Percentiles rank a stretch among this genome's conserved stretches.
Evolutionary conservation across 1,284 basidiomycete genomes (phyloP).

Genomic region (Ceraceosorus guamensis): DNA sequence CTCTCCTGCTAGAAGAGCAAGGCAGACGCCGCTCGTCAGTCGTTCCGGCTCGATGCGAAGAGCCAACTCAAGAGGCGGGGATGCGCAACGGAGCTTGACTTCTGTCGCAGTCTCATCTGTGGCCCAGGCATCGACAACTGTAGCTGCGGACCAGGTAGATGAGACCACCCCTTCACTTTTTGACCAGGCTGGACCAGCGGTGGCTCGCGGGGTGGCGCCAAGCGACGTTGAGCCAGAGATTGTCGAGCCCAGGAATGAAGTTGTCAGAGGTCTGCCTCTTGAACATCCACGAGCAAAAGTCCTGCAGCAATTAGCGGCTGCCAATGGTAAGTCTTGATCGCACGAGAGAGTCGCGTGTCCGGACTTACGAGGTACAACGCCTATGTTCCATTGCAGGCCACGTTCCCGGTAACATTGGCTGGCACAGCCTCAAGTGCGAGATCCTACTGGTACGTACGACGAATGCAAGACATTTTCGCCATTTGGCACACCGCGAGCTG

Average conservation of each 20-base stretch:
- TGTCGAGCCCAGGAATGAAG: slow-evolving; percentile 22
- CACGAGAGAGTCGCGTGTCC: no score
- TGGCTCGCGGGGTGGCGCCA: neutral
- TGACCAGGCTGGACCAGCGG: neutral
- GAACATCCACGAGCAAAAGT: slow-evolving; percentile 64
- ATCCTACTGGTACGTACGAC: slow-evolving; percentile 57
- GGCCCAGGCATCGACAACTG: neutral
- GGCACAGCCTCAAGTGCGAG: slow-evolving; percentile 97
- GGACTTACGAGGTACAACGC: no score
- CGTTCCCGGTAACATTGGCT: slow-evolving; percentile 80
- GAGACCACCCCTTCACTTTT: neutral
- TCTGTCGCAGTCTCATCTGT: no score
- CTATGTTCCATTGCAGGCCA: slow-evolving; percentile 52
- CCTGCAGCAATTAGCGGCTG: slow-evolving; percentile 66
- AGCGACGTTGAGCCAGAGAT: slow-evolving; percentile 3
- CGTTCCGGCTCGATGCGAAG: no score
- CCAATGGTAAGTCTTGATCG: slow-evolving; percentile 54
- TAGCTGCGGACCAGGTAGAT: neutral
- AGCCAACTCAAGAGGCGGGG: no score
- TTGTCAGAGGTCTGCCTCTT: slow-evolving; percentile 58
- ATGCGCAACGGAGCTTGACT: no score
- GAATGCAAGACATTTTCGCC: no score
- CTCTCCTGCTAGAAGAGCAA: no score
- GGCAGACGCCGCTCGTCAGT: no score
- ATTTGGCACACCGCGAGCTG: no score